phyloP scores from a whole-genome alignment of 2,329 filamentous ascomycete genomes.

The Emericellopsis atlantica region DNA sequence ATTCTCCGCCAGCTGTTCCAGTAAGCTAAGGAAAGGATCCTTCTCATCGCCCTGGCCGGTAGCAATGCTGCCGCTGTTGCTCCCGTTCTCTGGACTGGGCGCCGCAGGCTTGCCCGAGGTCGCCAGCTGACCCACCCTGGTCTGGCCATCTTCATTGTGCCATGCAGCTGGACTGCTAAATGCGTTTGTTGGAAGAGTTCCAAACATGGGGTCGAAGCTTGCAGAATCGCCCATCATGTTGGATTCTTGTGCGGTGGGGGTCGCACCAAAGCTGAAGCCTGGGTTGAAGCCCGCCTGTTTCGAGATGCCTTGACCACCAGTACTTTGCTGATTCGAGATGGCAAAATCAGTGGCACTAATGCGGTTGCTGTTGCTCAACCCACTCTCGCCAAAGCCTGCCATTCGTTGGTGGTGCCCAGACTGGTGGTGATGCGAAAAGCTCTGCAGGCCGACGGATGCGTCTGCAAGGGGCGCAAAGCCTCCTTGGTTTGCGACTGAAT shows the following conservation, averaged over 20 bases:
- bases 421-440: neutral
- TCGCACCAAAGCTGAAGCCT: slow-evolving; percentile 23
- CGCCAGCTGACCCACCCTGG: neutral
- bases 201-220: slow-evolving; percentile 48
- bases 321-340: neutral
- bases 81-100: slow-evolving; percentile 31
- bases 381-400: neutral
- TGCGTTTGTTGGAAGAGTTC: slow-evolving; percentile 37
- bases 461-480: neutral
- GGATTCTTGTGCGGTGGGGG: slow-evolving; percentile 3
- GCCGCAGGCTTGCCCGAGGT: neutral
- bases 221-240: slow-evolving; percentile 15
- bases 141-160: slow-evolving; percentile 25
- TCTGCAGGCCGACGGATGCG: neutral
- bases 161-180: slow-evolving; percentile 40
- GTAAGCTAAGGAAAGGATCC: slow-evolving; percentile 65
- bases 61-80: slow-evolving; percentile 36
- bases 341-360: neutral
- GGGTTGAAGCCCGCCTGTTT: slow-evolving; percentile 22
- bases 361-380: too few relatives aligned
- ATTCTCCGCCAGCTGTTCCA: slow-evolving; percentile 76
- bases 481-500: slow-evolving; percentile 17
- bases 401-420: neutral
- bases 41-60: slow-evolving; percentile 47
- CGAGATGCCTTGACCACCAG: neutral